A percentile compares a stretch with the other conserved stretches of the same genome.
These are phyloP conservation scores for Ophiostoma ulmi DNA, from an alignment of 2,329 filamentous ascomycete genomes.

Conservation along the genomic window DNA sequence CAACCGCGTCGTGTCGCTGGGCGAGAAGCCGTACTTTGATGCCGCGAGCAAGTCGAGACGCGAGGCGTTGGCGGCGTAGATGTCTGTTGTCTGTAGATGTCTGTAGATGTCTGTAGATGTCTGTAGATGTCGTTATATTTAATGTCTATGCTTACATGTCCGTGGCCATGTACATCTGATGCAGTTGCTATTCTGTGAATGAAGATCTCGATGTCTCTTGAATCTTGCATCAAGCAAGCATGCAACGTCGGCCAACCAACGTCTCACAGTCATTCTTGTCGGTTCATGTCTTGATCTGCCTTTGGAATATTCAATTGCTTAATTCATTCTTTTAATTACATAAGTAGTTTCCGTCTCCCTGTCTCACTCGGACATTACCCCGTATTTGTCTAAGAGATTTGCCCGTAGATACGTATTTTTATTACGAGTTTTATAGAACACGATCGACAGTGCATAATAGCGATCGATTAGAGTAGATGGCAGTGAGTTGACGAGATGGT, in stretches of 20 bases:
- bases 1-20: conserved; percentile 33
- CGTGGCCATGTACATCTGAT: no score
- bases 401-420: not conserved
- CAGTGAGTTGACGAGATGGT: not conserved
- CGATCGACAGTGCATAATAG: conserved; percentile 1
- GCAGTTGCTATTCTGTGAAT: no score
- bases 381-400: not conserved
- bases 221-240: not conserved
- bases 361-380: not conserved
- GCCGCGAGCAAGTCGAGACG: not conserved
- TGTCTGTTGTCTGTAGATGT: not conserved
- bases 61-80: not conserved
- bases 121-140: not conserved
- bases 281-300: not conserved
- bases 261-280: not conserved
- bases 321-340: not conserved
- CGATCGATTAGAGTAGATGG: not conserved
- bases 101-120: not conserved
- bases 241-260: not conserved
- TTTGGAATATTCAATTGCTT: not conserved
- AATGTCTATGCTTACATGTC: no score
- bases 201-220: not conserved
- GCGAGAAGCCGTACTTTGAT: conserved; percentile 32
- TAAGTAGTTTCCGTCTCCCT: not conserved
- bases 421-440: not conserved